These are phyloP conservation scores for Sphagnum magellanicum DNA, from an alignment of 228 moss, liverwort and hornwort species.

Conservation along the genomic window DNA sequence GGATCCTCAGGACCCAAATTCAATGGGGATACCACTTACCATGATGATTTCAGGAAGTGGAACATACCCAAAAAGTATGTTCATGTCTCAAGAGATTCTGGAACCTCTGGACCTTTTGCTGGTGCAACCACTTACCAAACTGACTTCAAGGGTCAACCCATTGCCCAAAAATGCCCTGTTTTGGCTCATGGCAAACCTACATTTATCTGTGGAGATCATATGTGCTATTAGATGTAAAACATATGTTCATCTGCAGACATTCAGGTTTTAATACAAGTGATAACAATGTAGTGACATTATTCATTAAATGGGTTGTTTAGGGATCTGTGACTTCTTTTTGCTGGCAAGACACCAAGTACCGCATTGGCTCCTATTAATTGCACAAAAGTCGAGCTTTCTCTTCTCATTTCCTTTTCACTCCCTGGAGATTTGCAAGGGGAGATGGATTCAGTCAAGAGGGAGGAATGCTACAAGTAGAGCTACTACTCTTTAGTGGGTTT, in stretches of 20 bases:
- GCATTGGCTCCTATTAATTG: too few relatives aligned
- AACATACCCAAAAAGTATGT: slow-evolving; percentile 39
- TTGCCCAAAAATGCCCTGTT: slow-evolving; percentile 51
- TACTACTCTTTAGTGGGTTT: too few relatives aligned
- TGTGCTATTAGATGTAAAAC: slow-evolving; percentile 53
- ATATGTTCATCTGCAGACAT: neutral
- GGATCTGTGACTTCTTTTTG: too few relatives aligned
- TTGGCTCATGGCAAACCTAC: slow-evolving; percentile 50
- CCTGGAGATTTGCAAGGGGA: too few relatives aligned
- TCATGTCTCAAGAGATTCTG: slow-evolving; percentile 25
- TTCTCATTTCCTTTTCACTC: too few relatives aligned
- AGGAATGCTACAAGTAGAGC: too few relatives aligned
- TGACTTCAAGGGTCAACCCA: slow-evolving; percentile 33
- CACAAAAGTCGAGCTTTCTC: too few relatives aligned
- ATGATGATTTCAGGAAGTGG: slow-evolving; percentile 72
- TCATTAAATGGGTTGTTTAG: too few relatives aligned
- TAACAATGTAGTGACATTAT: too few relatives aligned
- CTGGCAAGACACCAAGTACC: too few relatives aligned
- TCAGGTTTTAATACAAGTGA: too few relatives aligned
- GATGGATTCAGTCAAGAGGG: too few relatives aligned
- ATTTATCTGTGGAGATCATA: slow-evolving; percentile 76
- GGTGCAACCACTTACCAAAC: slow-evolving; percentile 59
- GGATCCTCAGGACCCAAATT: slow-evolving; percentile 64
- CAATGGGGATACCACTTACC: slow-evolving; percentile 61
- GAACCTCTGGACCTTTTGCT: slow-evolving; percentile 26